A percentile compares a stretch with the other conserved stretches of the same genome.
phyloP scores from a whole-genome alignment of 2,329 filamentous ascomycete species.

The Aspergillus viridinutans region DNA sequence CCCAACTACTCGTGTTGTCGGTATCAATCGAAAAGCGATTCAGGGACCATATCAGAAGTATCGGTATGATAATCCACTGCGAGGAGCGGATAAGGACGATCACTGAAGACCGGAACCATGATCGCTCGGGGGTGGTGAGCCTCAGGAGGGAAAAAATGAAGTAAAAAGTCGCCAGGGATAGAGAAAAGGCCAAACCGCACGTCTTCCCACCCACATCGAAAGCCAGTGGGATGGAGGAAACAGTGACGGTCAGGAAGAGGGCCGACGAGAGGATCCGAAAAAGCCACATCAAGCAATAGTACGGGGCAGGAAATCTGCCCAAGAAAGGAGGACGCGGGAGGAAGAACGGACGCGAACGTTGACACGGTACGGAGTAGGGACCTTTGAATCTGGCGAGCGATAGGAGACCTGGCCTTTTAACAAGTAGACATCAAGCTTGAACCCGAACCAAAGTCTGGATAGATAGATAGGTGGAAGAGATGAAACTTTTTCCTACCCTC shows the following conservation, averaged over 20 bases:
- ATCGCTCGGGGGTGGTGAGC: conserved; percentile 73
- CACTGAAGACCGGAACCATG: conserved; percentile 68
- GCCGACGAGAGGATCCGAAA: conserved; percentile 74
- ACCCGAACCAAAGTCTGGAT: background rate
- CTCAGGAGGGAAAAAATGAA: conserved; percentile 78
- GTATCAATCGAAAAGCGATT: conserved; percentile 92
- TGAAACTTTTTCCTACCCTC: background rate
- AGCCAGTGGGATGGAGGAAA: conserved; percentile 92
- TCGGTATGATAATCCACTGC: conserved; percentile 83
- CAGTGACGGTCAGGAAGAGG: conserved; percentile 83
- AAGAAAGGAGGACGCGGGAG: background rate
- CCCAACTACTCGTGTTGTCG: conserved; percentile 66
- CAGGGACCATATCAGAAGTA: conserved; percentile 87
- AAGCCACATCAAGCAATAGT: conserved; percentile 65
- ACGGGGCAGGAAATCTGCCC: conserved; percentile 5
- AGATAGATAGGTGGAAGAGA: background rate
- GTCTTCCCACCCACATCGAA: conserved; percentile 97
- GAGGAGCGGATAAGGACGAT: conserved; percentile 66
- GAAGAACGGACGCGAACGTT: background rate
- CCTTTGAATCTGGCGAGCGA: background rate
- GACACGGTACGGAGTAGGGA: background rate
- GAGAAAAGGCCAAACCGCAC: conserved; percentile 88
- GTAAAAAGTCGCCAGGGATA: conserved; percentile 86
- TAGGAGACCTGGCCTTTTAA: background rate
- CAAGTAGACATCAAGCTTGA: background rate